Base-by-base conservation (phyloP, 768 basidiomycete species). In the Boletus subparvulus region DNA sequence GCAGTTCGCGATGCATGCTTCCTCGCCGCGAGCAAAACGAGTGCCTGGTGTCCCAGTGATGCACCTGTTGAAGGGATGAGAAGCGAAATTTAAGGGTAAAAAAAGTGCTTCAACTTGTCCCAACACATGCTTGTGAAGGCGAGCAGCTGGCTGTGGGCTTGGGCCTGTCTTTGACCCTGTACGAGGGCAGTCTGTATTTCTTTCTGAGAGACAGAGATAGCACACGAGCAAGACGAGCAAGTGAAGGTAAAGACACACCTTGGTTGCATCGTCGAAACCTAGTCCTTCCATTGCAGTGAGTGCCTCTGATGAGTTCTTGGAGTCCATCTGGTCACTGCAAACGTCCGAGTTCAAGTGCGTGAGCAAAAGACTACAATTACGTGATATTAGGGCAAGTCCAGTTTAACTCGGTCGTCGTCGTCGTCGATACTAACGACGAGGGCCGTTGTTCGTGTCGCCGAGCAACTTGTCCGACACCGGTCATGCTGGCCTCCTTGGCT, bases 41-140 rank as follows among this genome's bases (percentile, higher is more conserved):
- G 83, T 87, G 10, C 87, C 87, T 13, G 91, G 88, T 17, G 84
- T 83, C 45, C 90, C 82, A 1, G 89, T 87, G 50, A 95, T 80
- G 68, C 94, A 96, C 70, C 92, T 94, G 60, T 56, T 46, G 39
- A 54, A 42, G 56, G 9, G n/a, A 54, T 62, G 49, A 69, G 62
- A 52, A 9, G 21, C 16, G 45, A 4, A 30, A 16, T 3, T 3
- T 24, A 14, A 14, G 4, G 6, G 3, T 32, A 24, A 30, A 43
- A 26, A 37, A 37, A 16, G 19, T 49, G 78, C 83, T 70, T 66
- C 59, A 59, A 94, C 92, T 95, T 93, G 78, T 94, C 90, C 92
- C 93, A 95, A 71, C 93, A 94, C 75, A 86, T 85, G 65, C 82
- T 81, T 17, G 94, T 94, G 61, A 94, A 80, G 48, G 78, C 82